These are phyloP conservation scores for Colletotrichum zoysiae DNA, from an alignment of 2,329 filamentous ascomycete species.

Conservation along the genomic window DNA sequence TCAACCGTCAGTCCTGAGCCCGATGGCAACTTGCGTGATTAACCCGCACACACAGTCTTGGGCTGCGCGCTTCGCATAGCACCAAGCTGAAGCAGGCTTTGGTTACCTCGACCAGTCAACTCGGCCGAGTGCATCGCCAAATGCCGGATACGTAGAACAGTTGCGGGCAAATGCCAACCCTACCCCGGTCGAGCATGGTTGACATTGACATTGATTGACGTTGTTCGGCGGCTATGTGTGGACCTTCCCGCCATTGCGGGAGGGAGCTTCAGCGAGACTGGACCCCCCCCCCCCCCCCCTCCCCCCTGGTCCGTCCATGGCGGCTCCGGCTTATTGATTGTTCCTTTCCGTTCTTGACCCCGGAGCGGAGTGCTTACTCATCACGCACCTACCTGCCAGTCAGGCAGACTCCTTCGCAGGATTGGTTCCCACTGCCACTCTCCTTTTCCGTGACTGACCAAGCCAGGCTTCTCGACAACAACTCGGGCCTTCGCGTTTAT, in stretches of 20 bases:
- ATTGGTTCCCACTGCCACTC: neutral
- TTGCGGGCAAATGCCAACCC: neutral
- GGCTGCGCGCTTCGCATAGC: neutral
- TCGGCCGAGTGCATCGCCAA: neutral
- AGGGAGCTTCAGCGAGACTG: neutral
- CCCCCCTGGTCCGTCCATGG: too few species aligned
- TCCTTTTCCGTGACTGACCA: neutral
- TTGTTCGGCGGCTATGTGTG: neutral
- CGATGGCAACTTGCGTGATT: neutral
- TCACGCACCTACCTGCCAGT: neutral
- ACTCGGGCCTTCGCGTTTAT: slow-evolving; percentile 28
- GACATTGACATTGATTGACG: neutral
- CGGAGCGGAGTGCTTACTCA: neutral
- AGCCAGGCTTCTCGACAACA: neutral
- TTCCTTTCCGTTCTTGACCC: neutral
- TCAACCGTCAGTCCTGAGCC: neutral
- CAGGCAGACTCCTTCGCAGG: neutral
- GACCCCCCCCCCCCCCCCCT: too few species aligned
- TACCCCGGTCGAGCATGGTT: neutral
- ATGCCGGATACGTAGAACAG: neutral
- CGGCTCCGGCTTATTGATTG: neutral
- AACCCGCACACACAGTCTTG: too few species aligned
- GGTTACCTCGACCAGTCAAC: neutral
- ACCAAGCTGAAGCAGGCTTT: neutral
- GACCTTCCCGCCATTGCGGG: too few species aligned